Conservation (phyloP, 345 rosid species). For the Triadica sebifera region DNA sequence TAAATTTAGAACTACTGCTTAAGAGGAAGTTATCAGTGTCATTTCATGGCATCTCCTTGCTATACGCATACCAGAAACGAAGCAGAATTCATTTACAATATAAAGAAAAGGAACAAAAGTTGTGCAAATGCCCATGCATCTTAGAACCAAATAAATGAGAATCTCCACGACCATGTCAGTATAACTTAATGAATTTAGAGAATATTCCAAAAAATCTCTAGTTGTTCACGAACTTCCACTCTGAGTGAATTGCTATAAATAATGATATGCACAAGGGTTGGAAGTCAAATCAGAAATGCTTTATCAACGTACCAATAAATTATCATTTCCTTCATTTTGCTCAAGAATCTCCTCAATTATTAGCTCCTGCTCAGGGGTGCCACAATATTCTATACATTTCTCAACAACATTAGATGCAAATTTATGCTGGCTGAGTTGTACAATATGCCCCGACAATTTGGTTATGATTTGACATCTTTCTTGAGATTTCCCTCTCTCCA, state of each 20-base stretch:
- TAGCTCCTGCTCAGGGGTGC: constrained; percentile 59
- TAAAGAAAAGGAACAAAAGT: not conserved
- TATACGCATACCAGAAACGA: not conserved
- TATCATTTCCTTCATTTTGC: constrained; percentile 72
- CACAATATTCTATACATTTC: constrained; percentile 88
- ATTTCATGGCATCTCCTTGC: not conserved
- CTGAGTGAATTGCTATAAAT: not conserved
- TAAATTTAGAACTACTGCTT: not conserved
- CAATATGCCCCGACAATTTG: constrained; percentile 78
- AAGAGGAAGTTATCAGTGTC: not conserved
- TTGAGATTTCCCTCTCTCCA: constrained; percentile 76
- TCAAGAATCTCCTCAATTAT: constrained; percentile 83
- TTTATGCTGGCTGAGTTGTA: constrained; percentile 94
- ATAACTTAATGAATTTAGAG: not conserved
- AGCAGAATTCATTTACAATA: not conserved
- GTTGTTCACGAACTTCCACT: not conserved
- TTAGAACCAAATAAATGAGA: not conserved
- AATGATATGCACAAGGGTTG: not conserved
- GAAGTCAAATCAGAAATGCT: not conserved
- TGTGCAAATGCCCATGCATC: not conserved
- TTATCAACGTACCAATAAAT: constrained; percentile 63
- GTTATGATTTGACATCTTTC: constrained; percentile 73
- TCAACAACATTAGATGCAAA: constrained; percentile 94
- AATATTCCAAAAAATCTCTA: not conserved
- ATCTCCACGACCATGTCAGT: no score